Conservation (phyloP, 495 filamentous ascomycete species). For the Rhizodiscina lignyota region DNA sequence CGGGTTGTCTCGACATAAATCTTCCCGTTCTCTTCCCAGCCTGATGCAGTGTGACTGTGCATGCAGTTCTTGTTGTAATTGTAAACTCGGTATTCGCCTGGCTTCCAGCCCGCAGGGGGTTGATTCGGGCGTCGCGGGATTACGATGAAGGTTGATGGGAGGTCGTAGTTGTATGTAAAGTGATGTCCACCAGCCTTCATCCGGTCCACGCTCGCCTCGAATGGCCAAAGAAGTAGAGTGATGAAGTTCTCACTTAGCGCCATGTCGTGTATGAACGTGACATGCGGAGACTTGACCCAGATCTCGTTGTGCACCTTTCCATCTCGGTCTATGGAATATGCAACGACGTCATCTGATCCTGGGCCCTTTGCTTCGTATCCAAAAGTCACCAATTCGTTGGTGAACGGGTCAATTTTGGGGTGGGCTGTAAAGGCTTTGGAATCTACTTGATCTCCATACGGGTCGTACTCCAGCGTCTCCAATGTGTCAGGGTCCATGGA, state of each 20-base stretch:
- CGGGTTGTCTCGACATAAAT: background rate
- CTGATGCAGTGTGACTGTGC: background rate
- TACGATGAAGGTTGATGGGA: slow-evolving; percentile 33
- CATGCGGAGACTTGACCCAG: slow-evolving; percentile 34
- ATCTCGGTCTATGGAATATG: slow-evolving; percentile 27
- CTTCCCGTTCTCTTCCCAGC: background rate
- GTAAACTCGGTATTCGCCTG: background rate
- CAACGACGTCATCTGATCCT: slow-evolving; percentile 29
- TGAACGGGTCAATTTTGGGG: slow-evolving; percentile 1
- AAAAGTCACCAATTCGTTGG: slow-evolving; percentile 24
- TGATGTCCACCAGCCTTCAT: slow-evolving; percentile 37
- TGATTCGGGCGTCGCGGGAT: slow-evolving; percentile 31
- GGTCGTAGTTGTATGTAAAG: slow-evolving; percentile 36
- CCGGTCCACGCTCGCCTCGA: slow-evolving; percentile 31
- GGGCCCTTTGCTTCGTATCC: slow-evolving; percentile 35
- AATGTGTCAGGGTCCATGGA: slow-evolving; percentile 38
- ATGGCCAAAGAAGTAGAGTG: slow-evolving; percentile 32
- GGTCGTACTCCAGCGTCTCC: slow-evolving; percentile 34
- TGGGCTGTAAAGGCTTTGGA: slow-evolving; percentile 4
- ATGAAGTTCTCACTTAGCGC: slow-evolving; percentile 35
- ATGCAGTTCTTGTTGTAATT: background rate
- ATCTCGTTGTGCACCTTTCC: slow-evolving; percentile 27
- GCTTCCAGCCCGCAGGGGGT: too few species aligned
- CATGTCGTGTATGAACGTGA: slow-evolving; percentile 40
- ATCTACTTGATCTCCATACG: slow-evolving; percentile 13